phyloP scores from a whole-genome alignment of 768 basidiomycete genomes.

The Collybiopsis confluens region DNA sequence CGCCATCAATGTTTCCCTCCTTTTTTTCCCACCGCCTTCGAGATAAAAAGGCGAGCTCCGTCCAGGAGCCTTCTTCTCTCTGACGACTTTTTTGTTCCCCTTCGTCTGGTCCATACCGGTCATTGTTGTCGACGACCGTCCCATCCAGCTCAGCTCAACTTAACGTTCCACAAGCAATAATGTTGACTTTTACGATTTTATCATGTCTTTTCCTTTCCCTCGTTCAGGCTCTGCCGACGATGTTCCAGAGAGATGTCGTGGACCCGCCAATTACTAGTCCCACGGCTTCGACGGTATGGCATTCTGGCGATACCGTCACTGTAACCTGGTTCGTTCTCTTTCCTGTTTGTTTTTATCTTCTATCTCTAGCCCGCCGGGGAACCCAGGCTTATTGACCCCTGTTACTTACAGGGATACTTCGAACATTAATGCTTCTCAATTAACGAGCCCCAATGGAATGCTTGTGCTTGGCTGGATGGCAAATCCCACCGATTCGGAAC shows the following conservation, averaged over 20 bases:
- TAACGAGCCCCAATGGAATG: constrained; percentile 46
- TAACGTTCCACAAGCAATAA: constrained; percentile 7
- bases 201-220: constrained; percentile 17
- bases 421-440: constrained; percentile 36
- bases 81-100: background rate
- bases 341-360: background rate
- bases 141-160: background rate
- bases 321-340: constrained; percentile 43
- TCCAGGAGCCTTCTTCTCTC: too few species aligned
- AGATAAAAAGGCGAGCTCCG: too few species aligned
- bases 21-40: too few species aligned
- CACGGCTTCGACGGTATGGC: constrained; percentile 36
- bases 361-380: too few species aligned
- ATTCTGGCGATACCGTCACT: constrained; percentile 35
- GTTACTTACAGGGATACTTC: constrained; percentile 42
- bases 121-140: constrained; percentile 6
- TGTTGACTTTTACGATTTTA: constrained; percentile 14
- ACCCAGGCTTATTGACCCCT: too few species aligned
- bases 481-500: constrained; percentile 33
- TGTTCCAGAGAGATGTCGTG: constrained; percentile 37
- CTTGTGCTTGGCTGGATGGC: constrained; percentile 48
- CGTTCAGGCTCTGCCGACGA: constrained; percentile 18
- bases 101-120: background rate
- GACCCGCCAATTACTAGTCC: constrained; percentile 46
- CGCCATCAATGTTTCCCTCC: too few species aligned